Base-by-base conservation (phyloP, 2,329 filamentous ascomycete genomes). In the Aspergillus fructus region DNA sequence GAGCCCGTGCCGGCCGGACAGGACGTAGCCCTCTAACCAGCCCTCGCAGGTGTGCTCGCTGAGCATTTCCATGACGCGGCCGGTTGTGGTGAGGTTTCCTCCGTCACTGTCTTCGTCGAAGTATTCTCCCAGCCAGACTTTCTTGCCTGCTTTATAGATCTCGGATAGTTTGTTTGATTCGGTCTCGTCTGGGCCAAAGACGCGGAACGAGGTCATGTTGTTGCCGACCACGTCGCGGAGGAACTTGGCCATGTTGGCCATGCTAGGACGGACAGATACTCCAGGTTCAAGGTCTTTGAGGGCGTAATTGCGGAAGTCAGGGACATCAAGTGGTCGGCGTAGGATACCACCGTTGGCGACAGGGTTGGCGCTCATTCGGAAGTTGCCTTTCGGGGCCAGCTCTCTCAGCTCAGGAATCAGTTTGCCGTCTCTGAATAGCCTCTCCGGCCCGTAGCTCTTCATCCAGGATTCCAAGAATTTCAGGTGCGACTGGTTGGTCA, bases 61-160 rank as follows among this genome's bases (percentile, higher is more conserved):
- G n/a, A 93, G 82, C 71, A 92, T 92, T 72, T 93, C 89, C 88
- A 93, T 92, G 37, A 92, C 89, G 27, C 89, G 83, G 15, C 89
- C 89, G 13, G 81, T 80, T 17, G 78, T 82, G 5, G 85, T 82
- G 23, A 93, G 78, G 66, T 93, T 91, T 60, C 89, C 89, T 9
- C 89, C 89, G 66, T 92, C 86, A 7, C 77, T 74, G 66, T 93
- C 89, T 68, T 92, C 89, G 4, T 89, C 86, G 60, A 92, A 89
- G 71, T 89, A 90, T 49, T 90, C 89, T 5, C 84, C 89, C 78
- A 92, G 79, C 89, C 89, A 92, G 3, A 90, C 88, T 74, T 92
- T 92, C 81, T 91, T 89, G 5, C 86, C 86, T 1, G 83, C 87
- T 57, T 88, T 81, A 71, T 92, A 92, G 46, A 93, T 85, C 23